A percentile compares a stretch with the other conserved stretches of the same genome.
Conservation (phyloP, 805 yeast genomes). For the Saturnispora besseyi region DNA sequence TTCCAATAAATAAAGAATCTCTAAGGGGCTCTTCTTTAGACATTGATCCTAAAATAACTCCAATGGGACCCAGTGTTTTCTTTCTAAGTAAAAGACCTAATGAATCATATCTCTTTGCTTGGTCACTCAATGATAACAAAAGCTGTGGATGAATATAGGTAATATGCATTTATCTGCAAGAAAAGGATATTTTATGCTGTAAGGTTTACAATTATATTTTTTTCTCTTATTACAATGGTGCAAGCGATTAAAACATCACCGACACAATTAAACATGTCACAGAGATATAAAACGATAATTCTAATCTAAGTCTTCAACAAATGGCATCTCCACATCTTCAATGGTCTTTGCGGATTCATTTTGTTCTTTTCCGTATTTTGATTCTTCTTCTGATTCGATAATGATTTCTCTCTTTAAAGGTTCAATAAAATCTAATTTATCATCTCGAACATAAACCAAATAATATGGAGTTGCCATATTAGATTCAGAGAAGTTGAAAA, state of each 20-base stretch:
- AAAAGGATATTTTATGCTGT: background rate
- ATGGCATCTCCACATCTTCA: background rate
- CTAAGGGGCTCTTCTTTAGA: background rate
- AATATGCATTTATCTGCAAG: background rate
- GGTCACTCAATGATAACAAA: slow-evolving; percentile 12
- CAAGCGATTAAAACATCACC: too few relatives aligned
- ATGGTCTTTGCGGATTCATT: background rate
- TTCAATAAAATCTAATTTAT: slow-evolving; percentile 45
- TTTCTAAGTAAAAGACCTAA: too few relatives aligned
- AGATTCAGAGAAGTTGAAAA: slow-evolving; percentile 53
- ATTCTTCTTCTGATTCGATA: background rate
- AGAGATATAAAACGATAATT: background rate
- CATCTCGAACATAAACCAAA: slow-evolving; percentile 71
- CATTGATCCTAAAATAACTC: slow-evolving; percentile 11
- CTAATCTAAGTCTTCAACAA: slow-evolving; percentile 2
- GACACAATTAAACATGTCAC: too few relatives aligned
- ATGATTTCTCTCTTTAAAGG: slow-evolving; percentile 49
- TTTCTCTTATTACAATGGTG: background rate
- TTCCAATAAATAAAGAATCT: slow-evolving; percentile 7
- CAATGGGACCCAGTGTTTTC: background rate
- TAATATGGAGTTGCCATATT: slow-evolving; percentile 94
- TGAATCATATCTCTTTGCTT: background rate
- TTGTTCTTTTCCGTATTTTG: too few relatives aligned
- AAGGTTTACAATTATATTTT: background rate
- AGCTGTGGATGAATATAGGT: slow-evolving; percentile 9